These are phyloP conservation scores for Stephania japonica DNA, from an alignment of 164 flowering plant genomes.

Conservation along the genomic window DNA sequence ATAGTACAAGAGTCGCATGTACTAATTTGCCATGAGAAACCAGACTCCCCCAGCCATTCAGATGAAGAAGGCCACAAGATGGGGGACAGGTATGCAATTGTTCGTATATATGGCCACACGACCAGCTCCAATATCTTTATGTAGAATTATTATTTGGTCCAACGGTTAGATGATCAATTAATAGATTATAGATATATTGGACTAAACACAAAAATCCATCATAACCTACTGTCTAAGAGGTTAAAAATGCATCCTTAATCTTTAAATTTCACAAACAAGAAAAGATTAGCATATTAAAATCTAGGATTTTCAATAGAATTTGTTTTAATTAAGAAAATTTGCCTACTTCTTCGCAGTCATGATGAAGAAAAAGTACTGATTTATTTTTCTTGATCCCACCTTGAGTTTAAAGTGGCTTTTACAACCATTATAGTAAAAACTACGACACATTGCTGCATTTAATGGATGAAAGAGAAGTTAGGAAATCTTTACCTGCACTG, in stretches of 20 bases:
- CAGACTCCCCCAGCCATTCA: no score
- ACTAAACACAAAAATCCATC: neutral
- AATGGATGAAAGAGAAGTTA: neutral
- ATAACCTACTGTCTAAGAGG: neutral
- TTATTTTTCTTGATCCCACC: neutral
- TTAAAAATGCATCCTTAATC: no score
- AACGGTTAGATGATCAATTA: no score
- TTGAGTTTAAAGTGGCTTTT: neutral
- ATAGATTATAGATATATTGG: neutral
- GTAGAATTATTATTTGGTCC: no score
- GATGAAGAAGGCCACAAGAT: no score
- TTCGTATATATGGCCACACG: no score
- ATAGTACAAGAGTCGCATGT: no score
- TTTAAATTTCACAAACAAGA: neutral
- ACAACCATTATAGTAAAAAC: neutral
- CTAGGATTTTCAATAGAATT: neutral
- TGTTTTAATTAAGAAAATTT: no score
- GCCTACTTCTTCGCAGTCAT: neutral
- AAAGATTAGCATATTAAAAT: neutral
- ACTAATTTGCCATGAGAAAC: no score
- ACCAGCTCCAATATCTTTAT: no score
- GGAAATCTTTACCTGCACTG: conserved; percentile 2
- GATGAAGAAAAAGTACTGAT: neutral
- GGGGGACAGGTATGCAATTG: no score
- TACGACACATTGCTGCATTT: no score